Conservation (phyloP, 2,329 filamentous ascomycete genomes). For the Cladosporium halotolerans region DNA sequence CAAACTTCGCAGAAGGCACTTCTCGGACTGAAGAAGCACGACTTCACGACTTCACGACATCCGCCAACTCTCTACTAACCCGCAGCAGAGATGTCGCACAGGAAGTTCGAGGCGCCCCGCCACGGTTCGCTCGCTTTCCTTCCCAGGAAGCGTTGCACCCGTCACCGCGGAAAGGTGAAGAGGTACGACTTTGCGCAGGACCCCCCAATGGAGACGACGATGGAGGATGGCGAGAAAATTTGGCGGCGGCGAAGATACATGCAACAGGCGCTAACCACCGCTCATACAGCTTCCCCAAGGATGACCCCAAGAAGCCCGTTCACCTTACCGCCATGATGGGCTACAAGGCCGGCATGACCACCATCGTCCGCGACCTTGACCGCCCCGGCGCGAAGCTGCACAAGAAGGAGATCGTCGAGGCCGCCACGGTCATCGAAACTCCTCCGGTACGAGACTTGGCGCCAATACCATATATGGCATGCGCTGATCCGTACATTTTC, state of each 20-base stretch:
- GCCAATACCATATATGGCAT: constrained; percentile 61
- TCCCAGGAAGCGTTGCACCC: constrained; percentile 75
- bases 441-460: constrained; percentile 63
- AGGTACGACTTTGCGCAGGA: constrained; percentile 54
- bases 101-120: constrained; percentile 80
- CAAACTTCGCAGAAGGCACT: constrained; percentile 1
- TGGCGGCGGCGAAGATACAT: background rate
- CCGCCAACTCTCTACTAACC: constrained; percentile 4
- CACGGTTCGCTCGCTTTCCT: constrained; percentile 67
- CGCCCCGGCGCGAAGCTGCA: constrained; percentile 98
- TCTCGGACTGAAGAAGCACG: background rate
- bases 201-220: background rate
- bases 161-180: constrained; percentile 97
- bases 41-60: constrained; percentile 6
- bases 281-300: constrained; percentile 87
- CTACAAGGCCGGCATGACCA: constrained; percentile 99
- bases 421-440: constrained; percentile 81
- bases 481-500: constrained; percentile 33
- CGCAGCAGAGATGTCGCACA: constrained; percentile 46
- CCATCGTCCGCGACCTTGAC: constrained; percentile 98
- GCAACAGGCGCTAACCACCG: constrained; percentile 3
- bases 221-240: constrained; percentile 1
- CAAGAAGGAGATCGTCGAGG: constrained; percentile 97
- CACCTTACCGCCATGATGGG: constrained; percentile 97
- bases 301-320: constrained; percentile 99